Base-by-base conservation (phyloP, 164 flowering plant genomes). In the Echeveria elegans region DNA sequence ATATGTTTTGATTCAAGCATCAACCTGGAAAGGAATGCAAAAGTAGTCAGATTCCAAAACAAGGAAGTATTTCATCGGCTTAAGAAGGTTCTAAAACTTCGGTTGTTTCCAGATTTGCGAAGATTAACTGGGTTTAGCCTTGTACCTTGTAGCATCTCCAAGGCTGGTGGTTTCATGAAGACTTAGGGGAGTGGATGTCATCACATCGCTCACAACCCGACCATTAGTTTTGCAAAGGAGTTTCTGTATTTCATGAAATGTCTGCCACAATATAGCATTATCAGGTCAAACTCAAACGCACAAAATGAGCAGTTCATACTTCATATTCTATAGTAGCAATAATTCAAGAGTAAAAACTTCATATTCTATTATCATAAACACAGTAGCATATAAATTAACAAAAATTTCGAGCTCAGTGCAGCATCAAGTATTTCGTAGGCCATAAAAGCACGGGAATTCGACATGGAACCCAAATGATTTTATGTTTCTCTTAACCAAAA, bases 121-220 rank as follows among this genome's bases (percentile, higher is more conserved):
- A 52, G 10, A 21, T 8, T 2, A 26, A 29, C 61, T 26, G 5
- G 30, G 30, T 56, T 12, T 0, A 5, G 60, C 2, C 26, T 9
- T 0, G 29, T 56, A 56, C 61, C 61, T 56, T 26, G 61, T 56
- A 56, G 61, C 61, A 28, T 56, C 61, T 28, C 8, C 61, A 28
- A 56, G 31, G 61, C 32, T 56, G 32, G 61, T 56, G 32, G 61
- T 56, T 56, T 56, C 61, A 56, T 56, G 19, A 56, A 56, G 19
- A 56, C 19, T 28, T 14, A 56, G 19, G 5, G 61, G 61, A 56
- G 32, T 56, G 32, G 61, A 28, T 56, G 61, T 56, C 61, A 56
- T 56, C 32, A 56, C 61, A 28, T 56, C 61, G 16, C 61, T 56
- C 61, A 56, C 61, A 29, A 56, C 32, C 15, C 32, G 61, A 8